These are phyloP conservation scores for Alternaria gansuensis DNA, from an alignment of 2,329 filamentous ascomycete species.

Conservation along the genomic window DNA sequence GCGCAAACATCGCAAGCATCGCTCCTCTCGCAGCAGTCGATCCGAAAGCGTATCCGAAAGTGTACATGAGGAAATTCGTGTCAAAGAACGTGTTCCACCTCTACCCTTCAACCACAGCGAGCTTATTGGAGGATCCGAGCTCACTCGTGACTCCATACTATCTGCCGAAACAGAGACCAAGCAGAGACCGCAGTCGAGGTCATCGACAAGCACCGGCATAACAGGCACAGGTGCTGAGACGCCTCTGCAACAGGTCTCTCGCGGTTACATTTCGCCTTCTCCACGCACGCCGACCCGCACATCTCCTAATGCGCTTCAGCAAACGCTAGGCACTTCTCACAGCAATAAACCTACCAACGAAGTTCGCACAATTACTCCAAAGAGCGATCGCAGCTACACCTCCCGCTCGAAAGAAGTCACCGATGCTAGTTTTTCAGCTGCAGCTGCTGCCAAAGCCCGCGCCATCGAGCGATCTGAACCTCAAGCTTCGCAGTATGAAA, in stretches of 20 bases:
- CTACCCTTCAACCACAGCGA: slow-evolving; percentile 86
- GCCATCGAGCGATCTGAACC: slow-evolving; percentile 47
- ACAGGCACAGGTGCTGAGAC: slow-evolving; percentile 59
- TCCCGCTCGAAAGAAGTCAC: slow-evolving; percentile 39
- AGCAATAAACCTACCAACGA: slow-evolving; percentile 64
- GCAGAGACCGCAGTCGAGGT: slow-evolving; percentile 65
- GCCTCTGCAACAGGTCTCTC: slow-evolving; percentile 68
- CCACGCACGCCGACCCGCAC: slow-evolving; percentile 71
- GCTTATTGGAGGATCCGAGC: slow-evolving; percentile 77
- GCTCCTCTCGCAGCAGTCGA: slow-evolving; percentile 60
- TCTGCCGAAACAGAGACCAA: slow-evolving; percentile 76
- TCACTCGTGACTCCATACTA: slow-evolving; percentile 86
- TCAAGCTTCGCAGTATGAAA: slow-evolving; percentile 51
- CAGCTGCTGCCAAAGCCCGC: slow-evolving; percentile 52
- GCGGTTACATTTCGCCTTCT: slow-evolving; percentile 67
- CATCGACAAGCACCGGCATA: slow-evolving; percentile 61
- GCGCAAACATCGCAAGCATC: slow-evolving; percentile 55
- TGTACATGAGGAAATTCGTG: slow-evolving; percentile 60
- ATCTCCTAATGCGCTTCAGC: slow-evolving; percentile 62
- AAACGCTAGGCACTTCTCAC: slow-evolving; percentile 73
- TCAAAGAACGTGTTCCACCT: slow-evolving; percentile 69
- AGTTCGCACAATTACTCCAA: slow-evolving; percentile 57
- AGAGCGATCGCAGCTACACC: slow-evolving; percentile 58
- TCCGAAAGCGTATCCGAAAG: slow-evolving; percentile 64
- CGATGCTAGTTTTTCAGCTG: slow-evolving; percentile 39